Evolutionary conservation across 2,329 filamentous ascomycete genomes (phyloP), one percentile per base, ranked within the genome.

Genomic region (Epichloe glyceriae): DNA sequence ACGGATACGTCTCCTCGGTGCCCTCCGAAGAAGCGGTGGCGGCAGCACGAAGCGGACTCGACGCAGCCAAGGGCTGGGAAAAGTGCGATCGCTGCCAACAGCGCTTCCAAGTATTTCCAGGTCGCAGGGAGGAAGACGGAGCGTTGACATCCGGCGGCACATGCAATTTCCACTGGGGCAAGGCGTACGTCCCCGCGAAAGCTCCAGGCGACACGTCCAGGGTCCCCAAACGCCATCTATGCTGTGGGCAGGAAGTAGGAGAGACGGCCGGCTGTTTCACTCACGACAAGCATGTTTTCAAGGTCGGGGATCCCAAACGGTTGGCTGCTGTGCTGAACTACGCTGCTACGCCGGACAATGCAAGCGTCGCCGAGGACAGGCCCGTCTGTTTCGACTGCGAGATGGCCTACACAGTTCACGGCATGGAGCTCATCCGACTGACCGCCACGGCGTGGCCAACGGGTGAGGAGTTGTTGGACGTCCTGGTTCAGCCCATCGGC

Each of bases 371-470:
- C 0, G 60, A 66, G 1, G 70, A 76, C 49, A 78, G 78, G 37
- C 87, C 85, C 2, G 81, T 97, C 11, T 85, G 82, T 56, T 91
- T 98, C 60, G 93, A 98, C 64, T 97, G 93, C 61, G 93, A 98
- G 64, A 98, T 98, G 93, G 88, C 87, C 4, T 97, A 95, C 62
- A 98, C 94, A 0, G 86, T 87, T 1, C 68, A 85, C 47, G 93
- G 94, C 0, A 71, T 97, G 56, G 93, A 98, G 65, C 76, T 98
- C 17, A 83, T 97, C 51, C 87, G 93, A 8, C 68, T 98, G 3
- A 97, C 93, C 0, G 90, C 87, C 5, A 84, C 91, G 3, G 81
- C 84, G 10, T 98, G 93, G 90, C 91, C 91, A 0, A 72, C 75
- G 8, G 86, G 87, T 19, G 77, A 82, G 49, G 75, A 78, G 49